Evolutionary conservation across 108 stramenopile genomes (phyloP).

Genomic region (Nitzschia sp.): DNA sequence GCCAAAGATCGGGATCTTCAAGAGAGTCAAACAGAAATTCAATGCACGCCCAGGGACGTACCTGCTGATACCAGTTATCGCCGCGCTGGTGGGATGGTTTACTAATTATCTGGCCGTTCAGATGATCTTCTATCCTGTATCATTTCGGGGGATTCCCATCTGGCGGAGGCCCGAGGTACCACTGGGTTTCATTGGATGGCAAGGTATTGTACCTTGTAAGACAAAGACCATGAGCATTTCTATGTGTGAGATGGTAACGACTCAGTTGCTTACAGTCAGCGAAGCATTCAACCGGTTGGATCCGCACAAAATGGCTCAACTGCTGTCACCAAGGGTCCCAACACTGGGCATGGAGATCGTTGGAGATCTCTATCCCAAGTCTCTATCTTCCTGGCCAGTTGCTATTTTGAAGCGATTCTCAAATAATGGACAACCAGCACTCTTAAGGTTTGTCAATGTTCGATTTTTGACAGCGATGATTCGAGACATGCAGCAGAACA

Average conservation of each 20-base stretch:
- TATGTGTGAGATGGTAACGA: constrained; percentile 87
- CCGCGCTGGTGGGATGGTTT: constrained; percentile 93
- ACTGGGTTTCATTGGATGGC: constrained; percentile 83
- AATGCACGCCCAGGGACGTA: constrained; percentile 67
- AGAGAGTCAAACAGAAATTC: constrained; percentile 46
- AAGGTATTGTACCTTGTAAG: constrained; percentile 90
- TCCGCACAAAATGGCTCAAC: constrained; percentile 54
- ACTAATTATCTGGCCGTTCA: constrained; percentile 91
- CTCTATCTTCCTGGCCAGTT: constrained; percentile 15
- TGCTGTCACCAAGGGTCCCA: constrained; percentile 74
- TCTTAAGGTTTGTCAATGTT: constrained; percentile 15
- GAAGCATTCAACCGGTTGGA: constrained; percentile 80
- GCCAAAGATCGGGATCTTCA: background rate
- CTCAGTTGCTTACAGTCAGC: constrained; percentile 73
- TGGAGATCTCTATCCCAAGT: constrained; percentile 44
- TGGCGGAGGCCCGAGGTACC: constrained; percentile 62
- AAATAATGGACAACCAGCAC: background rate
- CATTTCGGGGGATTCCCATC: constrained; percentile 79
- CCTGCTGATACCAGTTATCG: constrained; percentile 83
- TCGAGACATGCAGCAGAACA: constrained; percentile 73
- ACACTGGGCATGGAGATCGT: constrained; percentile 58
- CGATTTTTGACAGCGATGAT: constrained; percentile 51
- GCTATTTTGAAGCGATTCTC: constrained; percentile 11
- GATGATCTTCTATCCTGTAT: constrained; percentile 89
- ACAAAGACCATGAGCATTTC: constrained; percentile 77